Conservation (phyloP, 1,139 yeast genomes). For the Pichia sp. region DNA sequence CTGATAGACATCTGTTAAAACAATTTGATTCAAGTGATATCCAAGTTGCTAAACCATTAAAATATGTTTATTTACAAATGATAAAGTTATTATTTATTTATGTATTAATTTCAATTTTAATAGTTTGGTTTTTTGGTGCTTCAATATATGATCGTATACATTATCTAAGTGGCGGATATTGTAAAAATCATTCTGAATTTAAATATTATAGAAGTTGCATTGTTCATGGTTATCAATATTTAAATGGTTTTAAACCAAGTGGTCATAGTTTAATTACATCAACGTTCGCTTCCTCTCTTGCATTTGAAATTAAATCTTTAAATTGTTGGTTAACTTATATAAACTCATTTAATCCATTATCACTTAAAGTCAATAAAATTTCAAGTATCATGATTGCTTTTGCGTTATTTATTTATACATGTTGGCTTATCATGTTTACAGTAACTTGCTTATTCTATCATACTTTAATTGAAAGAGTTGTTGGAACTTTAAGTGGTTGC, state of each 20-base stretch:
- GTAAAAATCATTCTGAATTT: slow-evolving; percentile 23
- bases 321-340: slow-evolving; percentile 7
- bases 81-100: slow-evolving; percentile 17
- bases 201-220: slow-evolving; percentile 20
- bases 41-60: not conserved
- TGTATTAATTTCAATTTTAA: slow-evolving; percentile 24
- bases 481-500: slow-evolving; percentile 46
- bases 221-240: slow-evolving; percentile 34
- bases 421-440: slow-evolving; percentile 31
- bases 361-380: not conserved
- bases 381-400: not conserved
- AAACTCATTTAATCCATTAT: not conserved
- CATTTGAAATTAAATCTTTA: slow-evolving; percentile 32
- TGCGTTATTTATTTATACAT: not conserved
- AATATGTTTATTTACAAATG: not conserved
- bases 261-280: slow-evolving; percentile 56
- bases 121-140: slow-evolving; percentile 34
- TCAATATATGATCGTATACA: slow-evolving; percentile 41
- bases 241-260: slow-evolving; percentile 54
- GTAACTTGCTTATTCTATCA: slow-evolving; percentile 61
- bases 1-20: slow-evolving; percentile 3
- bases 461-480: slow-evolving; percentile 47
- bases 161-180: slow-evolving; percentile 37
- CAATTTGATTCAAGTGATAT: slow-evolving; percentile 4
- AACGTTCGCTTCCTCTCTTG: slow-evolving; percentile 40